Evolutionary conservation across 2,329 filamentous ascomycete species (phyloP), one percentile per base, ranked within the genome.

Genomic region (Ceratocystis lukuohia): DNA sequence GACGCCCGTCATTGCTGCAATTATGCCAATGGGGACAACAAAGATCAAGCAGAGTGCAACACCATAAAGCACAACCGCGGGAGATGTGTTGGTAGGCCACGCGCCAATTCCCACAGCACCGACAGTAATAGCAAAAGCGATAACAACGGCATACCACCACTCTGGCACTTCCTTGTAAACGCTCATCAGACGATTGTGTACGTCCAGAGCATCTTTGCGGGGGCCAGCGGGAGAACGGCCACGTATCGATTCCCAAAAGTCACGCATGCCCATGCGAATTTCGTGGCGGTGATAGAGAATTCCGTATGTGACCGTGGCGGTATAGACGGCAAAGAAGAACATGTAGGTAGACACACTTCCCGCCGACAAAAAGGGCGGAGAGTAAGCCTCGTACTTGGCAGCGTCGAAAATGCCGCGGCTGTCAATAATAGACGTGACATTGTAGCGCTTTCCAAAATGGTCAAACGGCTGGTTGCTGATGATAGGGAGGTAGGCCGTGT

Each of bases 281-380:
- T 83, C 80, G 64, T 78, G 76, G 3, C 80, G 77, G 70, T 84
- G 79, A 71, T 82, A 83, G 1, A 84, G 75, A 20, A 73, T 70
- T 28, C 79, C 78, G 65, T 83, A 81, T 3, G 78, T 79, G 17
- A 84, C 72, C 0, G 78, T 79, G 20, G 80, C 79, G 0, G 81
- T 76, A 69, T 83, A 83, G 37, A 82, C 78, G 63, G 77, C 80
- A 66, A 84, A 84, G 74, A 82, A 83, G 71, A 79, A 80, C 69
- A 80, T 74, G 74, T 83, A 84, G n/a, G 80, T 75, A 37, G 76
- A 74, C n/a, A 80, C 71, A 66, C 80, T 80, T 17, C 76, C 79
- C 12, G 81, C 79, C 0, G 78, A 73, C 30, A 84, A 71, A 69
- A 79, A 84, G 0, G 80, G 79, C 0, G 80, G 79, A 2, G 80